Percentiles rank a stretch among this genome's conserved stretches.
Conservation (phyloP, 192 early-diverging fungal genomes). For the Linnemannia exigua region DNA sequence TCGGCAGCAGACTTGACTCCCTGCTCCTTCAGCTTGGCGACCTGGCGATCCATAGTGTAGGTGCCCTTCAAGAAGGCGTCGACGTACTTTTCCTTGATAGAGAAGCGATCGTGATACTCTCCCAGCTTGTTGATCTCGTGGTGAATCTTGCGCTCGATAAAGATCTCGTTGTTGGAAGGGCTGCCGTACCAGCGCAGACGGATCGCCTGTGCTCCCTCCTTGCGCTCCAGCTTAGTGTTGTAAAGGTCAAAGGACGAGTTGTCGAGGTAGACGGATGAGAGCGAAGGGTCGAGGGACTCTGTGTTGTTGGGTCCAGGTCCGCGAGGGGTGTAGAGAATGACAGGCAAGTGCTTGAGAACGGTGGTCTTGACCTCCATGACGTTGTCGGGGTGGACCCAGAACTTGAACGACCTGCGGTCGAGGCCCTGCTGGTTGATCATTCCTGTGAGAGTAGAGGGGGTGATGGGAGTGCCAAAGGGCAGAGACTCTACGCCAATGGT, state of each 20-base stretch:
- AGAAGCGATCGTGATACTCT: conserved; percentile 93
- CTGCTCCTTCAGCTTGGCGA: conserved; percentile 83
- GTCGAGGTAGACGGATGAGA: conserved; percentile 96
- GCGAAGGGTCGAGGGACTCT: conserved; percentile 83
- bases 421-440: conserved; percentile 64
- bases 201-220: conserved; percentile 90
- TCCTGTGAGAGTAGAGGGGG: conserved; percentile 45
- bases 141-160: conserved; percentile 75
- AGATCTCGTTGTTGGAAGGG: conserved; percentile 81
- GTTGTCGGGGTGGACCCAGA: conserved; percentile 97
- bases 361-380: conserved; percentile 94
- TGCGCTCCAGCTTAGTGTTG: conserved; percentile 86
- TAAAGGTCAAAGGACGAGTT: conserved; percentile 92
- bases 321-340: conserved; percentile 89
- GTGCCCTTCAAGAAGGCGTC: conserved; percentile 87
- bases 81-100: conserved; percentile 94
- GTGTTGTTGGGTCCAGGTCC: conserved; percentile 71
- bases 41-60: conserved; percentile 78
- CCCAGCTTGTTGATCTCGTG: conserved; percentile 80
- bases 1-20: conserved; percentile 82
- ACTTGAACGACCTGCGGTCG: conserved; percentile 91
- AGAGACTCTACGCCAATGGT: conserved; percentile 57
- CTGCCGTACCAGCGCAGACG: conserved; percentile 96
- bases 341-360: conserved; percentile 92
- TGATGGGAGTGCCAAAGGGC: conserved; percentile 38